These are phyloP conservation scores for Penicillium sp. DNA, from an alignment of 2,329 filamentous ascomycete genomes.

Conservation along the genomic window DNA sequence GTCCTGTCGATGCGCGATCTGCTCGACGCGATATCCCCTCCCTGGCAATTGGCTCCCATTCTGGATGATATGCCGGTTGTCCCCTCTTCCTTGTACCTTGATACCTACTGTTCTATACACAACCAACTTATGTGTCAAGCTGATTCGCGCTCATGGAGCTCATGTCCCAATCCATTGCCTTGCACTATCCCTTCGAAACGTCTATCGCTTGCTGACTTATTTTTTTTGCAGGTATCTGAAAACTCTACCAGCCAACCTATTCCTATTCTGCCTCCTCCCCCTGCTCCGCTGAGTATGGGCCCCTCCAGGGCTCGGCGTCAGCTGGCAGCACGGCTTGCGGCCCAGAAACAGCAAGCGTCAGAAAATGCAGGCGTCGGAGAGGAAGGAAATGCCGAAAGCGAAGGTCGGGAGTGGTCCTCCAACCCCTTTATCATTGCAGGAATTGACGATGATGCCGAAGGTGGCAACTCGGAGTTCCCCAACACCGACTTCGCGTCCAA, in stretches of 20 bases:
- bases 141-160: constrained; percentile 11
- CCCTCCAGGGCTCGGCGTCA: constrained; percentile 86
- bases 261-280: constrained; percentile 61
- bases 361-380: constrained; percentile 46
- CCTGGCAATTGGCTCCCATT: neutral
- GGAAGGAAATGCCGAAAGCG: constrained; percentile 34
- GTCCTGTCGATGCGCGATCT: neutral
- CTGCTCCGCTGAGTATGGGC: constrained; percentile 80
- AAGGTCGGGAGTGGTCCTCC: constrained; percentile 40
- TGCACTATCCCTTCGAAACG: neutral
- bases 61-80: neutral
- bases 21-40: neutral
- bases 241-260: constrained; percentile 49
- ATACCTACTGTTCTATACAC: neutral
- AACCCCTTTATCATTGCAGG: constrained; percentile 49
- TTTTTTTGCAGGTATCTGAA: constrained; percentile 34
- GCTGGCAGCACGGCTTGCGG: constrained; percentile 83
- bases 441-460: constrained; percentile 42
- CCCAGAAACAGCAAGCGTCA: constrained; percentile 70
- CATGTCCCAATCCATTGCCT: neutral
- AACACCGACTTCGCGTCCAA: constrained; percentile 40
- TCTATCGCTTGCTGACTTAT: constrained; percentile 21
- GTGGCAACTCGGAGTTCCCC: constrained; percentile 39
- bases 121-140: neutral
- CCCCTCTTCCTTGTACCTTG: neutral